phyloP scores from a whole-genome alignment of 2,329 filamentous ascomycete species.

The Xylaria sp. region DNA sequence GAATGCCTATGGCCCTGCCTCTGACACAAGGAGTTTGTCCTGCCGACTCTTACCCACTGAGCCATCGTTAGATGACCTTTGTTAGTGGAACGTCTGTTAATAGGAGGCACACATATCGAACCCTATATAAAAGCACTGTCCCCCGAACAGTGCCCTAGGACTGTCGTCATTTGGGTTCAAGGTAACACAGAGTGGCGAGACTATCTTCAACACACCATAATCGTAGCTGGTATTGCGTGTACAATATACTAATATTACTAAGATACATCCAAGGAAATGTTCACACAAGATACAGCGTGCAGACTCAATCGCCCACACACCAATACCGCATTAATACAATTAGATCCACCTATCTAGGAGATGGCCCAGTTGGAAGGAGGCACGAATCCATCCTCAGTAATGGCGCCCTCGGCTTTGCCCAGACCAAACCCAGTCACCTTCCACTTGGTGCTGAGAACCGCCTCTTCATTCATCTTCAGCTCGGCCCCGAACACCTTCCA shows the following conservation, averaged over 20 bases:
- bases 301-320: neutral
- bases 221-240: neutral
- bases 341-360: slow-evolving; percentile 10
- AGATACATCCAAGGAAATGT: neutral
- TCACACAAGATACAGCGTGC: neutral
- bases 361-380: slow-evolving; percentile 22
- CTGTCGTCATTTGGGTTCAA: no score
- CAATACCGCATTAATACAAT: neutral
- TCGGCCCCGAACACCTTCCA: slow-evolving; percentile 33
- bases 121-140: no score
- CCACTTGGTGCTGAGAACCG: slow-evolving; percentile 32
- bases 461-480: slow-evolving; percentile 33
- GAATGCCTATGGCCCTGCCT: no score
- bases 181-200: no score
- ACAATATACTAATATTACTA: neutral
- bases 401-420: slow-evolving; percentile 31
- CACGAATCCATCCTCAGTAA: slow-evolving; percentile 34
- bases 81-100: no score
- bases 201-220: no score
- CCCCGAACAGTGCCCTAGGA: no score
- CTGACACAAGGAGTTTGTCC: no score
- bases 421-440: slow-evolving; percentile 29
- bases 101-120: no score
- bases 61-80: no score
- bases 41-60: no score